Evolutionary conservation across 768 basidiomycete genomes (phyloP).

Genomic region (Lactifluus echinatus): DNA sequence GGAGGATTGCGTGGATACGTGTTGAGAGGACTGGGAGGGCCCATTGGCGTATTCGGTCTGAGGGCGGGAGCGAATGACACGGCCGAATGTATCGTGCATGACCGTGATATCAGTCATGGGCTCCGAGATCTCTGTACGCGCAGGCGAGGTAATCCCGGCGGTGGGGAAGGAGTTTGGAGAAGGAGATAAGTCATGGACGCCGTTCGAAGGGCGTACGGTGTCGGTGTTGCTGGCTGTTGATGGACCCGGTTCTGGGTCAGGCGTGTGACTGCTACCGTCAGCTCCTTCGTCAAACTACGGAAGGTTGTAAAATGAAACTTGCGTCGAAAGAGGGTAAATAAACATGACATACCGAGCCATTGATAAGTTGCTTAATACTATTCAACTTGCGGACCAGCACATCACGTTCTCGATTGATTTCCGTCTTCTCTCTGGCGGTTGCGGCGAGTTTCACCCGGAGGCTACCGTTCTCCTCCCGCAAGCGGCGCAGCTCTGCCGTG

Average conservation of each 20-base stretch:
- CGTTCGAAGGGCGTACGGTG: neutral
- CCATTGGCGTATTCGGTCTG: neutral
- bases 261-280: too few species aligned
- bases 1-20: neutral
- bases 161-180: neutral
- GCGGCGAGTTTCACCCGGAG: slow-evolving; percentile 9
- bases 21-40: neutral
- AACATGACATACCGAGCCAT: neutral
- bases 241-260: neutral
- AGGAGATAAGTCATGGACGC: neutral
- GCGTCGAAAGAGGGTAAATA: neutral
- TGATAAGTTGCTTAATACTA: slow-evolving; percentile 7
- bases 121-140: neutral
- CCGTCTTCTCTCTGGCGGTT: slow-evolving; percentile 4
- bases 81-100: slow-evolving; percentile 5
- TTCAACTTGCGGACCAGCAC: slow-evolving; percentile 4
- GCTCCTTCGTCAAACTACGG: neutral
- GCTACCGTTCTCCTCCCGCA: slow-evolving; percentile 16
- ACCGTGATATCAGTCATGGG: slow-evolving; percentile 10
- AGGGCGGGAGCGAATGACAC: neutral
- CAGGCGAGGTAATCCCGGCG: neutral
- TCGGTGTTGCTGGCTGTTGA: too few species aligned
- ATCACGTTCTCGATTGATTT: slow-evolving; percentile 12
- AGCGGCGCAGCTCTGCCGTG: slow-evolving; percentile 9
- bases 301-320: neutral